Base-by-base conservation (phyloP, 2,329 filamentous ascomycete species). In the Ophiostoma sp. region DNA sequence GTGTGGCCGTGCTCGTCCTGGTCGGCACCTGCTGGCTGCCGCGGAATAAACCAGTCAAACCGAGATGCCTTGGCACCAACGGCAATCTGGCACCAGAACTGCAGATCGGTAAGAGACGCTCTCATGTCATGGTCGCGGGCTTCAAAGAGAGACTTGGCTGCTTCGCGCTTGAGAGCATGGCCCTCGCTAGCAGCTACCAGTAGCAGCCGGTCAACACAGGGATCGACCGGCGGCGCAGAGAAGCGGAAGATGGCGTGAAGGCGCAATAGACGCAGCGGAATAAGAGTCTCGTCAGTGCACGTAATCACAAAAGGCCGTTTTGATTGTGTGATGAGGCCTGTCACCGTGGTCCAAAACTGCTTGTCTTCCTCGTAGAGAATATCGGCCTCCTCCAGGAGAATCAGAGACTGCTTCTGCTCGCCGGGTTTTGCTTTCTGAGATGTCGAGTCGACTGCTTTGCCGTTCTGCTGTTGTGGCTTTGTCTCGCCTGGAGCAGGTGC, bases 1-100 rank as follows among this genome's bases (percentile, higher is more conserved):
- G 84, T 85, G 69, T 91, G 84, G 1, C 90, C 89, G 64, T 89
- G 78, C 68, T 86, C 82, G 75, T 94, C 89, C 3, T 89, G 76
- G 75, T 94, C 91, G 33, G 83, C 83, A 0, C 91, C 91, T 64
- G 84, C 86, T 10, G 92, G 91, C 88, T 89, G 94, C 70, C 90
- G 85, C 67, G 90, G 87, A 74, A 90, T 89, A 75, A 96, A 92
- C 94, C 96, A 99, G 75, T 94, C 91, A 64, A 96, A 86, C 0
- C 95, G 94, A 27, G 91, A 91, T 74, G 91, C 91, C n/a, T 87
- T 84, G 77, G 97, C 95, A 5, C 95, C 96, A 11, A 99, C 88
- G 0, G 90, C 93, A 79, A 98, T 93, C 78, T 99, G 95, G 77
- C 96, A 99, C 94, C 94, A 99, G 77, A 96, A 95, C 77, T 96